Conservation (phyloP, 257 asterid genomes). For the Scutellaria minor region DNA sequence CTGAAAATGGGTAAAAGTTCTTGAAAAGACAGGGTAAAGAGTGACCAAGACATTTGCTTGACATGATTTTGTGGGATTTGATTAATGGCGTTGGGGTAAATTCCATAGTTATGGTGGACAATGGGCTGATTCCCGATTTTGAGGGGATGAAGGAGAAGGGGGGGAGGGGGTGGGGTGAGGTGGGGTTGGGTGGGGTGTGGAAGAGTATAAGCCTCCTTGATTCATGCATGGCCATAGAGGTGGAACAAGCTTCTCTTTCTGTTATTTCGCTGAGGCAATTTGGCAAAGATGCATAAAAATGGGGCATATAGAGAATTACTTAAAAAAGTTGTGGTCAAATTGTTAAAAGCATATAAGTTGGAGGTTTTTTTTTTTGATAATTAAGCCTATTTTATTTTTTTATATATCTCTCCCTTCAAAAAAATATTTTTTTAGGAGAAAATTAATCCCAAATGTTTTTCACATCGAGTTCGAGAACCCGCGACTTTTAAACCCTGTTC, state of each 20-base stretch:
- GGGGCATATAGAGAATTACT: not conserved
- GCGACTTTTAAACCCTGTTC: conserved; percentile 1
- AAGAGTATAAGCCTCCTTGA: conserved; percentile 33
- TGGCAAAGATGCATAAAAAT: not conserved
- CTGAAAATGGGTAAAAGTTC: conserved; percentile 10
- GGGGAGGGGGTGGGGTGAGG: not conserved
- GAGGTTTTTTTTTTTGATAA: too few relatives aligned
- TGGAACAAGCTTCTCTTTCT: conserved; percentile 12
- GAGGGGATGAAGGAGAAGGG: conserved; percentile 24
- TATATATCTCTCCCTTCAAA: too few relatives aligned
- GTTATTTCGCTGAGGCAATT: not conserved
- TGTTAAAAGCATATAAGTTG: too few relatives aligned
- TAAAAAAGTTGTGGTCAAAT: too few relatives aligned
- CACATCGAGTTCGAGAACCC: too few relatives aligned
- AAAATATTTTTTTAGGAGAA: too few relatives aligned
- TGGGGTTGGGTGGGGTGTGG: not conserved
- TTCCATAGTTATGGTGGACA: conserved; percentile 32
- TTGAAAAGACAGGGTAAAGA: conserved; percentile 5
- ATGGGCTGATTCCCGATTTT: conserved; percentile 30
- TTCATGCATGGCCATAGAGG: conserved; percentile 45
- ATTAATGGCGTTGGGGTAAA: conserved; percentile 16
- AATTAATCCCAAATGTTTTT: not conserved
- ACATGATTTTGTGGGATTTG: conserved; percentile 24
- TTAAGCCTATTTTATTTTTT: too few relatives aligned
- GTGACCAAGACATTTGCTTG: conserved; percentile 18